Base-by-base conservation (phyloP, 352 stramenopile species). In the Lagenidium sp. region DNA sequence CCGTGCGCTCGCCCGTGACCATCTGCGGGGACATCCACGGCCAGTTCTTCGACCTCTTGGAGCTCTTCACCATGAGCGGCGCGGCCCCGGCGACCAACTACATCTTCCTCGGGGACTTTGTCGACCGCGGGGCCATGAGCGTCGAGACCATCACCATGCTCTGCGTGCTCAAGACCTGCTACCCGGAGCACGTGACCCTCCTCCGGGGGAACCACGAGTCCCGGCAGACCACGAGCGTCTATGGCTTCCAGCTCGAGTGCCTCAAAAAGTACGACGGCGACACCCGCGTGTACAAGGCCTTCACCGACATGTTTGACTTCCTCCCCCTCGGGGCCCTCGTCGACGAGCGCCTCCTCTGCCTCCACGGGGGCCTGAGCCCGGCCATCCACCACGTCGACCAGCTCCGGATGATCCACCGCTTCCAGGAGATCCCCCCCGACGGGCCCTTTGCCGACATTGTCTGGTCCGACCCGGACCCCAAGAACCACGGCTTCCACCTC, bases 271-370 rank as follows among this genome's bases (percentile, higher is more conserved):
- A 84, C 50, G 51, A 60, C 41, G 75, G 57, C 58, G 90, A 94
- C 45, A 80, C 79, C 26, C 92, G 92, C 55, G 81, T 95, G 22
- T 95, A 83, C 82, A 92, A 94, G 54, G 91, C 91, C 55, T 95
- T 94, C 42, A 95, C 76, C 16, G 83, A 94, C 55, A 63, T 94
- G 38, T 95, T 95, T 53, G 82, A 95, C 63, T 82, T 89, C 54
- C 41, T 95, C 39, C 81, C 81, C 16, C 89, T 95, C 58, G 87
- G 82, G 43, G 83, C 83, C 46, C 64, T 92, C 34, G 87, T 95
- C 36, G 81, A 95, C 52, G 85, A 92, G 58, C 61, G 70, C 36
- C 71, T 94, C 28, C 92, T 95, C 57, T 95, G 83, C 50, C 87
- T 93, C 71, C 82, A 95, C 65, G 82, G 82, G 44, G 82, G 82